Evolutionary conservation across 306 rosid genomes (phyloP).

Genomic region (Sicyos baderoa): DNA sequence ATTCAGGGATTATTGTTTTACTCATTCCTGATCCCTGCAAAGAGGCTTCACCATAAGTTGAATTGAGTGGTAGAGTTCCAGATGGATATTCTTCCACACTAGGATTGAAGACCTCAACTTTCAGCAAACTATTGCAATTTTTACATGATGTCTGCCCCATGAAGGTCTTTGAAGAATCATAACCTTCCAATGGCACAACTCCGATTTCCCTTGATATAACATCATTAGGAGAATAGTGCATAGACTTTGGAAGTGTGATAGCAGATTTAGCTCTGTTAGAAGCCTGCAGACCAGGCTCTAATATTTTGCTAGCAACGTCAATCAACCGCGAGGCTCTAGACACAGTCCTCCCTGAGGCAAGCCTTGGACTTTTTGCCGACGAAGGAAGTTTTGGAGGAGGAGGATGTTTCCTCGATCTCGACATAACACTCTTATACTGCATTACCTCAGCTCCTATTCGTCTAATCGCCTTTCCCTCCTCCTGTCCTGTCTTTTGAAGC

Average conservation of each 20-base stretch:
- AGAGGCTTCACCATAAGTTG: constrained; percentile 32
- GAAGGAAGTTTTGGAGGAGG: constrained; percentile 51
- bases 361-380: constrained; percentile 56
- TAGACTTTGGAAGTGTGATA: constrained; percentile 39
- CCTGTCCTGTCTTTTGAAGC: constrained; percentile 53
- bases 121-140: constrained; percentile 51
- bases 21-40: constrained; percentile 30
- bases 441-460: constrained; percentile 67
- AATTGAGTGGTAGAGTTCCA: constrained; percentile 25
- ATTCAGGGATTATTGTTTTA: constrained; percentile 24
- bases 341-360: constrained; percentile 39
- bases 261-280: constrained; percentile 42
- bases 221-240: constrained; percentile 24
- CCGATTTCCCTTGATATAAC: constrained; percentile 20
- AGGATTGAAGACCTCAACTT: constrained; percentile 33
- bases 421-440: constrained; percentile 66
- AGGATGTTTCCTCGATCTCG: constrained; percentile 47
- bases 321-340: constrained; percentile 64
- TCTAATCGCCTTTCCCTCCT: constrained; percentile 52
- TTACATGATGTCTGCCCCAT: constrained; percentile 53
- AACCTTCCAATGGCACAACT: constrained; percentile 25
- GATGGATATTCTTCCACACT: constrained; percentile 30
- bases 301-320: constrained; percentile 74
- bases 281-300: constrained; percentile 79
- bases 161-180: constrained; percentile 29